Conservation (phyloP, 2,329 filamentous ascomycete species). For the Penicillium thymicola region DNA sequence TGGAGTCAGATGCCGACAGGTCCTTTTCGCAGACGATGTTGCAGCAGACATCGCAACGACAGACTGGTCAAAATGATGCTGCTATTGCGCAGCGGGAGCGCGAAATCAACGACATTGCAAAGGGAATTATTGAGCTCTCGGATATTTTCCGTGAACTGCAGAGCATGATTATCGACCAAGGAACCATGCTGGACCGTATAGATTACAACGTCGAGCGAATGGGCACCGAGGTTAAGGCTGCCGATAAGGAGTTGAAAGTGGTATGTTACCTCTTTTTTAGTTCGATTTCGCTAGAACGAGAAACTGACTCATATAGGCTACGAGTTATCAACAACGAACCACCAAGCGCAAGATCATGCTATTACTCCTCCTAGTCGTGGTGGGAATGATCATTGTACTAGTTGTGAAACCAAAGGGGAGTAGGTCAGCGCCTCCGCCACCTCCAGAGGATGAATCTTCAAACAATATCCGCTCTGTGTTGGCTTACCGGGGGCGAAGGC, state of each 20-base stretch:
- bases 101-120: conserved; percentile 96
- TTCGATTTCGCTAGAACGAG: background rate
- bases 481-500: conserved; percentile 21
- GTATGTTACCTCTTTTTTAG: conserved; percentile 38
- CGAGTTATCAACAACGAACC: conserved; percentile 80
- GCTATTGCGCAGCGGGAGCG: conserved; percentile 87
- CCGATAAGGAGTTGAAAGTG: conserved; percentile 86
- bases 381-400: conserved; percentile 80
- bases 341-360: conserved; percentile 93
- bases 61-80: conserved; percentile 65
- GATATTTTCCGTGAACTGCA: conserved; percentile 97
- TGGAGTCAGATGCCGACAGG: conserved; percentile 91
- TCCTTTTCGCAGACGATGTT: conserved; percentile 87
- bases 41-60: conserved; percentile 67
- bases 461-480: conserved; percentile 22
- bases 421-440: conserved; percentile 21
- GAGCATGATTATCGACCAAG: conserved; percentile 90
- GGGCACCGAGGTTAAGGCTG: conserved; percentile 86
- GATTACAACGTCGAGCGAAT: conserved; percentile 98
- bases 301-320: conserved; percentile 50
- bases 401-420: conserved; percentile 69
- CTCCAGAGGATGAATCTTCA: conserved; percentile 25
- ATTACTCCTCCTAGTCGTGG: conserved; percentile 77
- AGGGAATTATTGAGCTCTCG: conserved; percentile 94
- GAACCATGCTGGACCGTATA: conserved; percentile 86